Conservation (phyloP, 441 rosid genomes). For the Eruca vesicaria region DNA sequence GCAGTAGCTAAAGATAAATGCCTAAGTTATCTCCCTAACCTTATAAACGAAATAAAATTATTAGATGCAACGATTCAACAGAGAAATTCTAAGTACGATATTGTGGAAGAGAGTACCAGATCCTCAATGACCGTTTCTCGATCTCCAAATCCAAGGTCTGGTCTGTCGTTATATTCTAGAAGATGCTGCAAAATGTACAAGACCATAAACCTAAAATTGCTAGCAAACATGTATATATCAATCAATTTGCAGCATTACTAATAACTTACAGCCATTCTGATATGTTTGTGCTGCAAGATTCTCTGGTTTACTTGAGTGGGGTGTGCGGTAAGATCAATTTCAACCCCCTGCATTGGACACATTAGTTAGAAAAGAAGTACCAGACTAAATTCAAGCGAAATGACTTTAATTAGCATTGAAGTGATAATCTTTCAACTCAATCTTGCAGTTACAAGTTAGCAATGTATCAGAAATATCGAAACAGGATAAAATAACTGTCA, state of each 20-base stretch:
- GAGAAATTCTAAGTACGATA: conserved; percentile 6
- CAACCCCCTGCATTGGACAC: conserved; percentile 67
- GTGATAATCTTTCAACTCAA: too few species aligned
- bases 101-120: conserved; percentile 55
- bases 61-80: conserved; percentile 8
- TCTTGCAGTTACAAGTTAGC: background rate
- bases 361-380: conserved; percentile 1
- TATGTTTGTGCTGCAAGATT: conserved; percentile 91
- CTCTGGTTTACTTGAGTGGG: conserved; percentile 94
- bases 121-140: conserved; percentile 90
- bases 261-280: conserved; percentile 81
- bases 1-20: background rate
- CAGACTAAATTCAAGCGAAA: background rate
- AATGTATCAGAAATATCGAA: background rate
- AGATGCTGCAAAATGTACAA: conserved; percentile 69
- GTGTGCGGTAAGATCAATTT: conserved; percentile 97
- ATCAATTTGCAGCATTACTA: conserved; percentile 8
- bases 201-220: conserved; percentile 6
- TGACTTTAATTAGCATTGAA: too few species aligned
- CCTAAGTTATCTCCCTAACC: conserved; percentile 87
- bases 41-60: conserved; percentile 22
- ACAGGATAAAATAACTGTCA: background rate
- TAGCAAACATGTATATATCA: conserved; percentile 1
- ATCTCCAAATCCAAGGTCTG: conserved; percentile 94
- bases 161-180: conserved; percentile 83